Evolutionary conservation across 139 green algal genomes (phyloP).

Genomic region (Chlorella sp.): DNA sequence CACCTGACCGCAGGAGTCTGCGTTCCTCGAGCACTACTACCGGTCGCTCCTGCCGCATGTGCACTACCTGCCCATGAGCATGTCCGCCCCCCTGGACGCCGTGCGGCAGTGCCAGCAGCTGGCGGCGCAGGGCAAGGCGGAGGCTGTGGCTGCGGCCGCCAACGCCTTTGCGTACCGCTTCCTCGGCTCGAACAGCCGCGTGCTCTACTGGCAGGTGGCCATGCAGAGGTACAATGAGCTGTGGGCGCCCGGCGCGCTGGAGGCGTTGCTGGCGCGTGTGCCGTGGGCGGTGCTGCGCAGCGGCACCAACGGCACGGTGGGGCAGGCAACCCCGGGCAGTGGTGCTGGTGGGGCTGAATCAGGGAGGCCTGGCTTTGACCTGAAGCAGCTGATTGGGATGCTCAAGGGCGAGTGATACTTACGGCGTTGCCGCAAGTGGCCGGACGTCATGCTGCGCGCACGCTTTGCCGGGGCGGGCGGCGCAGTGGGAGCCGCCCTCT

Average conservation of each 20-base stretch:
- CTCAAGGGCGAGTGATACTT: background rate
- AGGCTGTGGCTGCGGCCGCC: background rate
- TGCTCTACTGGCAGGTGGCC: background rate
- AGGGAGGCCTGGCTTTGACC: too few species aligned
- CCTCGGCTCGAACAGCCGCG: background rate
- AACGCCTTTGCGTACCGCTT: background rate
- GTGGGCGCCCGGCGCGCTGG: background rate
- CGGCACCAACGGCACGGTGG: background rate
- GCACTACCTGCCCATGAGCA: background rate
- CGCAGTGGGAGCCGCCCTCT: too few species aligned
- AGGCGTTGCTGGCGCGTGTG: background rate
- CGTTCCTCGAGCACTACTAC: background rate
- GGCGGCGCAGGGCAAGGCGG: background rate
- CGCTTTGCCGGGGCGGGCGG: too few species aligned
- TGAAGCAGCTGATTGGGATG: too few species aligned
- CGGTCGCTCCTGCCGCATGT: background rate
- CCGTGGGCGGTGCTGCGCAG: background rate
- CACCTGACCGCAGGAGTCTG: background rate
- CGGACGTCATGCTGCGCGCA: too few species aligned
- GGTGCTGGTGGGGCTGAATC: too few species aligned
- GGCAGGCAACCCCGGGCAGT: too few species aligned
- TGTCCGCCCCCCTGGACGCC: background rate
- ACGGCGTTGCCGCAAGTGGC: background rate
- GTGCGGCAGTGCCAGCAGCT: background rate
- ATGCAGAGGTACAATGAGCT: background rate